phyloP scores from a whole-genome alignment of 1,284 basidiomycete genomes.

The Lentinus polychrous region DNA sequence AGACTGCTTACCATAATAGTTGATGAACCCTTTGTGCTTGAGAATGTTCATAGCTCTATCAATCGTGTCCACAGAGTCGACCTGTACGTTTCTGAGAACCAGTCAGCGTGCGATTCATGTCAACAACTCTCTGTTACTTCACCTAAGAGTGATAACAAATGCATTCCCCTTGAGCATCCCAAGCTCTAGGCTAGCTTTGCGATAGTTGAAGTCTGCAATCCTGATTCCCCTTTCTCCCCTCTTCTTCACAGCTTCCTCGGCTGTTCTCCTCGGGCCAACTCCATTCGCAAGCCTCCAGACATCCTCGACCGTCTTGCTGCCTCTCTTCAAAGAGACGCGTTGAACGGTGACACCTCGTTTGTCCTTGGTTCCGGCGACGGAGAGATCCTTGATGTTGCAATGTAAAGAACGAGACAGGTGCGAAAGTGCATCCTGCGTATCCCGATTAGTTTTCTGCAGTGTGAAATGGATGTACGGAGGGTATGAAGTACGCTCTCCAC shows the following conservation, averaged over 20 bases:
- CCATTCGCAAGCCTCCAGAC: slow-evolving; percentile 81
- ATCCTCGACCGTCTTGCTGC: slow-evolving; percentile 74
- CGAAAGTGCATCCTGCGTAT: slow-evolving; percentile 90
- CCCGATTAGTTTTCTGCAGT: slow-evolving; percentile 95
- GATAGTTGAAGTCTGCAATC: slow-evolving; percentile 85
- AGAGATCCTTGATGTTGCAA: slow-evolving; percentile 71
- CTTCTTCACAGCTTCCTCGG: slow-evolving; percentile 52
- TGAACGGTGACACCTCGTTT: slow-evolving; percentile 96
- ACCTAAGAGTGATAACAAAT: slow-evolving; percentile 93
- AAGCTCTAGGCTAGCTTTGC: slow-evolving; percentile 76
- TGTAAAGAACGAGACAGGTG: slow-evolving; percentile 75
- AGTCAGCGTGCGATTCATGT: neutral
- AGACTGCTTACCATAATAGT: slow-evolving; percentile 83
- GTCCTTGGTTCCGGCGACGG: slow-evolving; percentile 96
- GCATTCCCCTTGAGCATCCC: slow-evolving; percentile 96
- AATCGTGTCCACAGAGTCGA: slow-evolving; percentile 64
- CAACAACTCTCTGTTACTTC: slow-evolving; percentile 17
- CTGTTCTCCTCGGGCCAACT: slow-evolving; percentile 49
- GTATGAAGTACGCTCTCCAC: slow-evolving; percentile 52
- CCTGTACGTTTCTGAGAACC: slow-evolving; percentile 70
- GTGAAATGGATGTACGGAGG: slow-evolving; percentile 95
- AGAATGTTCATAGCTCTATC: slow-evolving; percentile 77
- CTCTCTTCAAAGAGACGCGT: slow-evolving; percentile 79
- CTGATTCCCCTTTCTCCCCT: slow-evolving; percentile 89
- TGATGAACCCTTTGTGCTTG: slow-evolving; percentile 88